phyloP scores from a whole-genome alignment of 495 filamentous ascomycete genomes.

The Penicillium canescens region DNA sequence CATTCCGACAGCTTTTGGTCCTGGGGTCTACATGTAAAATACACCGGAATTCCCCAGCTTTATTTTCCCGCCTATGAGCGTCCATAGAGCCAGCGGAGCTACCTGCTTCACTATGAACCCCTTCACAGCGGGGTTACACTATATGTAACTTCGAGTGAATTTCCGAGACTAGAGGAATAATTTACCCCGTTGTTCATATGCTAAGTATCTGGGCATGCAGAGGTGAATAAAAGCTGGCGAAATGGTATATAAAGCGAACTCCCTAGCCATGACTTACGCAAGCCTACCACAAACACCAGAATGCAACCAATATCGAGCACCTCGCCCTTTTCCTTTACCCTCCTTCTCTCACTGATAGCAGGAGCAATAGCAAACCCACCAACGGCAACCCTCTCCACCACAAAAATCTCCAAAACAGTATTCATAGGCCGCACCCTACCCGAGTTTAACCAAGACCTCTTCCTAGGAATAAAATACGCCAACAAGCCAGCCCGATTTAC shows the following conservation, averaged over 20 bases:
- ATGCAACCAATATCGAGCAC: background rate
- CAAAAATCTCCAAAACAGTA: constrained; percentile 10
- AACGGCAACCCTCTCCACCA: constrained; percentile 17
- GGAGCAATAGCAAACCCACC: constrained; percentile 2
- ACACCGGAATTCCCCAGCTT: constrained; percentile 1
- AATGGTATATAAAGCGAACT: background rate
- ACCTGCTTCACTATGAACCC: background rate
- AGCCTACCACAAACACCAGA: background rate
- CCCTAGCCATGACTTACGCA: no score
- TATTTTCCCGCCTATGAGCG: constrained; percentile 21
- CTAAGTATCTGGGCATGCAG: no score
- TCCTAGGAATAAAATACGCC: constrained; percentile 39
- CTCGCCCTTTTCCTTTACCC: background rate
- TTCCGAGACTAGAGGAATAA: background rate
- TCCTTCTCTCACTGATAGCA: constrained; percentile 6
- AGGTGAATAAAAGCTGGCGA: no score
- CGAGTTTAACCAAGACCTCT: constrained; percentile 33
- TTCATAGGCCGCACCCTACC: constrained; percentile 32
- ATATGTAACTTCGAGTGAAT: background rate
- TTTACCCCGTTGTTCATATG: background rate
- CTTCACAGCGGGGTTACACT: background rate
- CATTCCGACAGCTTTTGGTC: no score
- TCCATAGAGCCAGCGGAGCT: no score
- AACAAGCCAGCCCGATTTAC: constrained; percentile 33
- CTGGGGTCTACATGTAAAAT: no score